Evolutionary conservation across 2,329 filamentous ascomycete species (phyloP), one percentile per base, ranked within the genome.

Genomic region (Mollisiaceae sp.): DNA sequence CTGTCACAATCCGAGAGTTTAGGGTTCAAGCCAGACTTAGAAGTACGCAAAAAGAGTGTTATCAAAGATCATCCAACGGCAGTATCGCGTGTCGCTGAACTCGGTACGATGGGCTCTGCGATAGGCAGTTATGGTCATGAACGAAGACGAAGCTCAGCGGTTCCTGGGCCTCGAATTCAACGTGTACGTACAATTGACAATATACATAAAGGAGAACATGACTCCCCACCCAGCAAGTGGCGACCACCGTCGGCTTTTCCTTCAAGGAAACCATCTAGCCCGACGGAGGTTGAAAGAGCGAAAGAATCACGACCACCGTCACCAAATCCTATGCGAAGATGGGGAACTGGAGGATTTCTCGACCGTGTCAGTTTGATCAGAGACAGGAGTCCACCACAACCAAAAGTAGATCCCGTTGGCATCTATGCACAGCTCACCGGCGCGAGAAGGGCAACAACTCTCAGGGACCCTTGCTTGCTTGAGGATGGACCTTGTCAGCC

Each of bases 181-280:
- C 62, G 62, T 8, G 70, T 72, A 12, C 59, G 60, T 24, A 73
- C 70, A 0, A 65, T 71, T 60, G 67, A 72, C 27, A 69, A 67
- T 60, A 41, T 56, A 24, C 60, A 70, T 14, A 71, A 72, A 43
- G 69, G 65, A 20, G 63, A 67, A 20, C 59, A 62, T 36, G 50
- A 60, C 1, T 35, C 22, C 8, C 65, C 56, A 9, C 62, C 65
- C 36, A 56, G 36, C 8, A 65, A 68, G 43, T 61, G 55, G 56
- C 60, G 71, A 61, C 61, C 61, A n/a, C 70, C 69, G 27, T 71
- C 67, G 32, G 58, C 62, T 22, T 72, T 66, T 50, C 72, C 67
- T 15, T 54, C 66, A 14, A 65, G 65, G 8, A 58, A 50, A 32
- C 39, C 67, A 14, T 50, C 59, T 20, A 62, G 64, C n/a, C 54